Percentiles rank a stretch among this genome's conserved stretches.
These are phyloP conservation scores for Bipolaris victoriae DNA, from an alignment of 2,329 filamentous ascomycete genomes.

Conservation along the genomic window DNA sequence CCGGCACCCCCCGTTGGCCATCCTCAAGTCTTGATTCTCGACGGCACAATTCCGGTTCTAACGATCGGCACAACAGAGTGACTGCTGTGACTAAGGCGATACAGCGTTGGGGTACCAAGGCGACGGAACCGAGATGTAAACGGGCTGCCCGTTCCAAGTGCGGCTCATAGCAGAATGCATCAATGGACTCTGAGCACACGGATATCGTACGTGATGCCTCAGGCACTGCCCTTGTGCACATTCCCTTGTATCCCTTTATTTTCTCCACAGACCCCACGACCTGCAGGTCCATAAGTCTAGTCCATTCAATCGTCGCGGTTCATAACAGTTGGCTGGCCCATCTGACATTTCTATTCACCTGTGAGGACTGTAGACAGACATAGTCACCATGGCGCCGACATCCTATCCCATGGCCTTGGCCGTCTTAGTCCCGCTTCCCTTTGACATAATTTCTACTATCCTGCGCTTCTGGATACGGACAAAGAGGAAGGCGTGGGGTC, in stretches of 20 bases:
- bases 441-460: constrained; percentile 10
- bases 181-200: background rate
- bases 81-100: background rate
- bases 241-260: background rate
- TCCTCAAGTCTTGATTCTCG: background rate
- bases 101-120: background rate
- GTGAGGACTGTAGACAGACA: background rate
- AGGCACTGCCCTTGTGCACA: background rate
- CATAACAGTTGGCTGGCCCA: background rate
- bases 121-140: background rate
- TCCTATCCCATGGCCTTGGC: constrained; percentile 12
- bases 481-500: constrained; percentile 12
- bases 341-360: background rate
- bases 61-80: background rate
- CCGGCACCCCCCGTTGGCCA: background rate
- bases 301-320: background rate
- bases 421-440: constrained; percentile 5
- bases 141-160: background rate
- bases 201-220: background rate
- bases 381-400: constrained; percentile 9
- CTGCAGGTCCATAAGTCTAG: background rate
- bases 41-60: background rate
- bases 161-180: background rate
- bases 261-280: background rate
- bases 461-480: constrained; percentile 12